These are phyloP conservation scores for Colletotrichum shisoi DNA, from an alignment of 2,329 filamentous ascomycete species.

Conservation along the genomic window DNA sequence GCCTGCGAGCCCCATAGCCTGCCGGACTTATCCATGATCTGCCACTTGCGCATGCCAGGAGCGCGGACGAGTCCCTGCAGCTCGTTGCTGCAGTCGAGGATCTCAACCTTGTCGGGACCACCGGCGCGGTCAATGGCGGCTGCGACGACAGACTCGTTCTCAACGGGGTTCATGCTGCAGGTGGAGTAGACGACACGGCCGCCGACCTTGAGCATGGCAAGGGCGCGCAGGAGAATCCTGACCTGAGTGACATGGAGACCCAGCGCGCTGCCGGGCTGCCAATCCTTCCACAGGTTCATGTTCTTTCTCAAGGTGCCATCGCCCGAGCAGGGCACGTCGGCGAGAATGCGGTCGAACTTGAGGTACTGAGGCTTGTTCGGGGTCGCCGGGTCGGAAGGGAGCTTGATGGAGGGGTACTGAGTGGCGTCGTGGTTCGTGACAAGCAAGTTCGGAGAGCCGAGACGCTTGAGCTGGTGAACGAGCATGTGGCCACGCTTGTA, in stretches of 20 bases:
- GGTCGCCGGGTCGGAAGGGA: constrained; percentile 68
- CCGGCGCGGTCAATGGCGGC: constrained; percentile 91
- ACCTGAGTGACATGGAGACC: constrained; percentile 88
- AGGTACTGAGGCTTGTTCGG: constrained; percentile 73
- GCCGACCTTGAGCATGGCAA: constrained; percentile 95
- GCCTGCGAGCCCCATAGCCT: constrained; percentile 83
- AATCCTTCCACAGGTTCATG: constrained; percentile 91
- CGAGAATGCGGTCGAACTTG: constrained; percentile 95
- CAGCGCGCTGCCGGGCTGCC: constrained; percentile 85
- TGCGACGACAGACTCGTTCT: constrained; percentile 92
- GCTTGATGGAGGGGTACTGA: constrained; percentile 88
- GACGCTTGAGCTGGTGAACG: constrained; percentile 95
- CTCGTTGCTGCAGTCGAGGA: constrained; percentile 82
- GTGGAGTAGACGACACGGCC: constrained; percentile 97
- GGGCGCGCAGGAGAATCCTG: constrained; percentile 85
- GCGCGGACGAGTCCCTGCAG: constrained; percentile 79
- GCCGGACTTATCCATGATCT: constrained; percentile 86
- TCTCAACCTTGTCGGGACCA: constrained; percentile 78
- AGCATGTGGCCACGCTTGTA: constrained; percentile 97
- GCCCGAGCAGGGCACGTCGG: constrained; percentile 95
- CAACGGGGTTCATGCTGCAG: constrained; percentile 97
- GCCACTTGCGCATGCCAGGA: constrained; percentile 82
- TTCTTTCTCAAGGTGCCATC: constrained; percentile 96
- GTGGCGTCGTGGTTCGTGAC: constrained; percentile 98
- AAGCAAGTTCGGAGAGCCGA: constrained; percentile 94